These are phyloP conservation scores for Clonostachys byssicola DNA, from an alignment of 2,329 filamentous ascomycete genomes.

Conservation along the genomic window DNA sequence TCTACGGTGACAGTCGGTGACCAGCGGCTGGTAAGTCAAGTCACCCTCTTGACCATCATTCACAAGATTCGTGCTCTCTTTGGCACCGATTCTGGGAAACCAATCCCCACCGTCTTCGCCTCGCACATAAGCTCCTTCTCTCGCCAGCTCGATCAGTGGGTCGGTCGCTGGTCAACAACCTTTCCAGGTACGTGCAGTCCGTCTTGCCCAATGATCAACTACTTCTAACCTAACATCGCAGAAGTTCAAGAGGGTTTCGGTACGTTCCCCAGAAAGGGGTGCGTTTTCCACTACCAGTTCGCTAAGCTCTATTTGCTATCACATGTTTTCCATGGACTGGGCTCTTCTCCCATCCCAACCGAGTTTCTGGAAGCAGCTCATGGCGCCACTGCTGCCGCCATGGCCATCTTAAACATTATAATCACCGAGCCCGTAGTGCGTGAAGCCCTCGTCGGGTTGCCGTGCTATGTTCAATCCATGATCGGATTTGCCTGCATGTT, in stretches of 20 bases:
- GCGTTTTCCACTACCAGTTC: constrained; percentile 33
- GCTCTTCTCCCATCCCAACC: constrained; percentile 20
- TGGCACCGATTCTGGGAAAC: constrained; percentile 39
- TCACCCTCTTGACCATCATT: constrained; percentile 52
- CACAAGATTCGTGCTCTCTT: constrained; percentile 49
- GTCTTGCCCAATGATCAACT: background rate
- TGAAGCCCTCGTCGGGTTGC: constrained; percentile 34
- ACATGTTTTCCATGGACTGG: constrained; percentile 30
- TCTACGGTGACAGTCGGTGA: constrained; percentile 48
- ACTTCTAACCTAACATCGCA: constrained; percentile 1
- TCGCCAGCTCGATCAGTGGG: constrained; percentile 28
- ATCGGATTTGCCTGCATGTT: constrained; percentile 48
- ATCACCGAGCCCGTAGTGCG: constrained; percentile 34
- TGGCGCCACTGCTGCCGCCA: constrained; percentile 29
- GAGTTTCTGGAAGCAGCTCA: constrained; percentile 24
- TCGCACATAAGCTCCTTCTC: constrained; percentile 31
- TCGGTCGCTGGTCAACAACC: constrained; percentile 22
- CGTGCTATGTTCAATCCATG: constrained; percentile 47
- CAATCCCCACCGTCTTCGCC: constrained; percentile 43
- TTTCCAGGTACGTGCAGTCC: constrained; percentile 15
- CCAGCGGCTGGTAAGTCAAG: constrained; percentile 51
- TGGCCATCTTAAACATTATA: constrained; percentile 36
- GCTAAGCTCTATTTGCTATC: constrained; percentile 35
- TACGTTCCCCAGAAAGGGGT: constrained; percentile 31
- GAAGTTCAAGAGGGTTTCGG: constrained; percentile 32